Evolutionary conservation across 1,139 yeast species (phyloP).

Genomic region (Scheffersomyces cryptocercus): DNA sequence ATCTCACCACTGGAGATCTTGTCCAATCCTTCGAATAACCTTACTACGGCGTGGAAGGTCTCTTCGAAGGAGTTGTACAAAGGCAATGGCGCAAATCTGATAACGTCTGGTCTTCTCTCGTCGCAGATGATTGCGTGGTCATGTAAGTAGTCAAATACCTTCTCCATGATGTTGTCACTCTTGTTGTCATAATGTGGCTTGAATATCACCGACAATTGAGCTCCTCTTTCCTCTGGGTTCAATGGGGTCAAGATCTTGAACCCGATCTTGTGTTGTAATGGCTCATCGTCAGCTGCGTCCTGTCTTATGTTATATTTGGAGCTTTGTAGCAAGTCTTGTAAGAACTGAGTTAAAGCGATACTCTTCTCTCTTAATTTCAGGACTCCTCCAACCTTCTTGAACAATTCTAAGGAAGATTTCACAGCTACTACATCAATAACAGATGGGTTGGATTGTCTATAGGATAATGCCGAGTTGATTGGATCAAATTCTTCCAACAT

Average conservation of each 20-base stretch:
- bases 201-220: slow-evolving; percentile 77
- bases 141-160: slow-evolving; percentile 51
- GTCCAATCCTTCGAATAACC: slow-evolving; percentile 44
- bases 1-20: slow-evolving; percentile 5
- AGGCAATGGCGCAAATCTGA: slow-evolving; percentile 82
- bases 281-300: slow-evolving; percentile 2
- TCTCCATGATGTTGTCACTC: slow-evolving; percentile 58
- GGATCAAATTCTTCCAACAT: slow-evolving; percentile 84
- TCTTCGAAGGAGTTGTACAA: slow-evolving; percentile 78
- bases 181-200: slow-evolving; percentile 47
- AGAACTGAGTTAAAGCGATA: slow-evolving; percentile 54
- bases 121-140: slow-evolving; percentile 74
- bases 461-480: slow-evolving; percentile 79
- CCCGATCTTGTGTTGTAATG: slow-evolving; percentile 27
- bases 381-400: slow-evolving; percentile 67
- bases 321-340: slow-evolving; percentile 46
- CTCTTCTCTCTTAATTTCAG: slow-evolving; percentile 57
- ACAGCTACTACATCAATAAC: slow-evolving; percentile 80
- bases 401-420: slow-evolving; percentile 63
- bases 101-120: slow-evolving; percentile 86
- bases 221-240: slow-evolving; percentile 62
- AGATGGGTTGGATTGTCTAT: slow-evolving; percentile 90
- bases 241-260: slow-evolving; percentile 77
- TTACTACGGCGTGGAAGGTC: slow-evolving; percentile 46
- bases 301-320: slow-evolving; percentile 45